phyloP scores from a whole-genome alignment of 2,329 filamentous ascomycete genomes.

The Fusarium sarcochroum region DNA sequence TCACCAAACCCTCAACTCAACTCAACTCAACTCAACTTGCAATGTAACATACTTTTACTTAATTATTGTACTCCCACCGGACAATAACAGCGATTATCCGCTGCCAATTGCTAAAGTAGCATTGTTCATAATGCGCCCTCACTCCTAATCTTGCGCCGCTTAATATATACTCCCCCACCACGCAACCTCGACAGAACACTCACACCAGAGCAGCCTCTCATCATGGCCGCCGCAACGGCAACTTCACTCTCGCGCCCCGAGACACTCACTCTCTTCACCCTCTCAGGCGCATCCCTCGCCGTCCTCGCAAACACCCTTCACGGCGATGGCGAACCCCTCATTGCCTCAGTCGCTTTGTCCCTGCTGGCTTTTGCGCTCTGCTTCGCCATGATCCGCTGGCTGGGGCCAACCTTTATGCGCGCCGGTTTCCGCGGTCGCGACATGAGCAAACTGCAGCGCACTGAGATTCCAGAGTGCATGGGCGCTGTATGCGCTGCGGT shows the following conservation, averaged over 20 bases:
- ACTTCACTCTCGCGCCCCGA: slow-evolving; percentile 66
- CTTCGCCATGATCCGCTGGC: slow-evolving; percentile 92
- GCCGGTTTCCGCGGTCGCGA: slow-evolving; percentile 92
- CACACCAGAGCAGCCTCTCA: slow-evolving; percentile 24
- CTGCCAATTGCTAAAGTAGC: not conserved
- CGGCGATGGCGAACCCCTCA: slow-evolving; percentile 88
- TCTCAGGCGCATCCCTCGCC: slow-evolving; percentile 78
- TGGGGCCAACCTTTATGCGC: slow-evolving; percentile 88
- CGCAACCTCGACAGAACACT: not conserved
- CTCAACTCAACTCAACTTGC: not conserved
- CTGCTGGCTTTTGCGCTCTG: slow-evolving; percentile 84
- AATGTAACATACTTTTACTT: slow-evolving; percentile 1
- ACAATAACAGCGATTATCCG: not conserved
- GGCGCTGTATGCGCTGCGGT: slow-evolving; percentile 93
- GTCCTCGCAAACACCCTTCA: slow-evolving; percentile 86
- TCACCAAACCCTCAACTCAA: slow-evolving; percentile 35
- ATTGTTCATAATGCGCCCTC: slow-evolving; percentile 35
- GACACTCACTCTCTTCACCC: slow-evolving; percentile 68
- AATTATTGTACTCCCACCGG: slow-evolving; percentile 1
- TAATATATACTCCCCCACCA: slow-evolving; percentile 2
- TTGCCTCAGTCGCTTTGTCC: slow-evolving; percentile 90
- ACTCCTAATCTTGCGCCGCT: slow-evolving; percentile 5
- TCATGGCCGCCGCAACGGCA: slow-evolving; percentile 50
- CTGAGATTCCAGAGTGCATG: slow-evolving; percentile 95
- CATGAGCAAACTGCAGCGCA: slow-evolving; percentile 77